A percentile compares a stretch with the other conserved stretches of the same genome.
Evolutionary conservation across 1,139 yeast genomes (phyloP).

Genomic region (Meyerozyma carpophila): DNA sequence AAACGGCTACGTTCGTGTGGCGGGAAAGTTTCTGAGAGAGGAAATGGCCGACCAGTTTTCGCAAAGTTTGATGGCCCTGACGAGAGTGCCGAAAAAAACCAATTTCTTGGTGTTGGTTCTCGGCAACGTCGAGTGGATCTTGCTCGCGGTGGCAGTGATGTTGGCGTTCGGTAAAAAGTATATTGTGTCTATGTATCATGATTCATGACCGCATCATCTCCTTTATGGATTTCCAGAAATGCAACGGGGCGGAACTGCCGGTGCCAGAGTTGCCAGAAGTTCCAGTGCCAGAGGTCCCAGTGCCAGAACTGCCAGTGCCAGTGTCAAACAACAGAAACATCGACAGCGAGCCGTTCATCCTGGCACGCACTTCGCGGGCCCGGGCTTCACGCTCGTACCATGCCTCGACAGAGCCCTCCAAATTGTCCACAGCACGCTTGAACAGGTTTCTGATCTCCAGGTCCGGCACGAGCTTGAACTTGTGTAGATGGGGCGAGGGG

Average conservation of each 20-base stretch:
- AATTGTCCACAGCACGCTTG: slow-evolving; percentile 1
- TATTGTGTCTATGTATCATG: background rate
- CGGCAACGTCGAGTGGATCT: background rate
- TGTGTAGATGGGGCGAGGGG: slow-evolving; percentile 64
- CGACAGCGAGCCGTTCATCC: background rate
- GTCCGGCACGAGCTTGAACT: slow-evolving; percentile 51
- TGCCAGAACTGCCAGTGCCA: no score
- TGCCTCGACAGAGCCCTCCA: slow-evolving; percentile 1
- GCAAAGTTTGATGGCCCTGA: slow-evolving; percentile 14
- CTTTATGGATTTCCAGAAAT: slow-evolving; percentile 32
- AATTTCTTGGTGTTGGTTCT: background rate
- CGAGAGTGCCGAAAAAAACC: slow-evolving; percentile 8
- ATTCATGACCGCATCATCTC: slow-evolving; percentile 16
- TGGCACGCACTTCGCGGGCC: background rate
- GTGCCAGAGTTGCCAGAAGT: no score
- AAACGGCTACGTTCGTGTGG: slow-evolving; percentile 50
- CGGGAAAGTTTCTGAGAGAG: slow-evolving; percentile 51
- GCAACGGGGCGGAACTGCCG: slow-evolving; percentile 10
- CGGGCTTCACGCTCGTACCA: slow-evolving; percentile 2
- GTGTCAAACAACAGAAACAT: background rate
- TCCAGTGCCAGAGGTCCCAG: no score
- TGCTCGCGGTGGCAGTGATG: slow-evolving; percentile 6
- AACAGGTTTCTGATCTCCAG: slow-evolving; percentile 40
- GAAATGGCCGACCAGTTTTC: slow-evolving; percentile 56
- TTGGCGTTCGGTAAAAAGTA: slow-evolving; percentile 6